Conservation (phyloP, 2,329 filamentous ascomycete species). For the Colletotrichum acutatum region DNA sequence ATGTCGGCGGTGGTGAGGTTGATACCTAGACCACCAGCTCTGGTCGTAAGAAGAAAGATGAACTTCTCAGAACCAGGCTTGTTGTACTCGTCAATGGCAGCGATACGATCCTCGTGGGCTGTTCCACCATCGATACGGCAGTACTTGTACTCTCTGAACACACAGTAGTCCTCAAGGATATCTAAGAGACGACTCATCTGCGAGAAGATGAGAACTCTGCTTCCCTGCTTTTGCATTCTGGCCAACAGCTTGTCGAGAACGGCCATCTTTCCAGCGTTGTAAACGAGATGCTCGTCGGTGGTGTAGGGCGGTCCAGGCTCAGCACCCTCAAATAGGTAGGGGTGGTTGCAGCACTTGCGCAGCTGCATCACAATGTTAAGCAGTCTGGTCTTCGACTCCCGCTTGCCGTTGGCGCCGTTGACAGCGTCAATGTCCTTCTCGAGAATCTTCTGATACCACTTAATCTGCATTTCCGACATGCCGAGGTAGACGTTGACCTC, state of each 20-base stretch:
- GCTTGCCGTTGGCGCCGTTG: slow-evolving; percentile 94
- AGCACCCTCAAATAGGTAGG: slow-evolving; percentile 96
- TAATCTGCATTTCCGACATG: slow-evolving; percentile 99
- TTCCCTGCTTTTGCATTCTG: slow-evolving; percentile 86
- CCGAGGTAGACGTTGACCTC: slow-evolving; percentile 97
- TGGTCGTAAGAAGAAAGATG: slow-evolving; percentile 92
- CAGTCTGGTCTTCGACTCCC: slow-evolving; percentile 95
- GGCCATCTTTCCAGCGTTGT: slow-evolving; percentile 96
- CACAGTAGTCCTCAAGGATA: slow-evolving; percentile 97
- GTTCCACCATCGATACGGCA: slow-evolving; percentile 97
- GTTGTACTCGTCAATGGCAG: slow-evolving; percentile 98
- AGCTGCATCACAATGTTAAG: slow-evolving; percentile 99
- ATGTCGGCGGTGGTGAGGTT: slow-evolving; percentile 96
- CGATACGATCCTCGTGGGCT: slow-evolving; percentile 96
- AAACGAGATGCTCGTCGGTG: slow-evolving; percentile 94
- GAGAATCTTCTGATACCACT: slow-evolving; percentile 99
- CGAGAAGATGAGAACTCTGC: slow-evolving; percentile 97
- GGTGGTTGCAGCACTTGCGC: slow-evolving; percentile 98
- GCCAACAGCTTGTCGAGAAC: slow-evolving; percentile 92
- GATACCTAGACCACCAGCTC: slow-evolving; percentile 95
- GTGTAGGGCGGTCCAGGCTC: slow-evolving; percentile 98
- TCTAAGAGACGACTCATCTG: slow-evolving; percentile 98
- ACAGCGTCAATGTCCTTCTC: slow-evolving; percentile 99
- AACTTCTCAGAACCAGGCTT: slow-evolving; percentile 96
- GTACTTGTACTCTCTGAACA: slow-evolving; percentile 94